Conservation (phyloP, 2,329 filamentous ascomycete species). For the Penicillium sp. region DNA sequence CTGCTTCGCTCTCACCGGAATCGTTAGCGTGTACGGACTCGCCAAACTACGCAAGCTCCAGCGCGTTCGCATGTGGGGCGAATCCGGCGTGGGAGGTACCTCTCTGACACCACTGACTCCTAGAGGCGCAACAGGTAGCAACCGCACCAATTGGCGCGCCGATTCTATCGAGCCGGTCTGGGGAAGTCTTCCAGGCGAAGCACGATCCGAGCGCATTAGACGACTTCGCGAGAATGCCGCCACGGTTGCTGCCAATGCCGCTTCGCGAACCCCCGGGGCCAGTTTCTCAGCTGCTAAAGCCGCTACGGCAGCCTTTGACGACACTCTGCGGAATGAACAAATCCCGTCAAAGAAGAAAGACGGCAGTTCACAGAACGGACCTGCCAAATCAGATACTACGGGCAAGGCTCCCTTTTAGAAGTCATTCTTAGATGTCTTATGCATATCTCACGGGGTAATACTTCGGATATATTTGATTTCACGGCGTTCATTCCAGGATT, state of each 20-base stretch:
- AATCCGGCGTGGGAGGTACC: constrained; percentile 44
- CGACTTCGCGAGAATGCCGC: constrained; percentile 35
- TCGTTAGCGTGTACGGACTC: constrained; percentile 82
- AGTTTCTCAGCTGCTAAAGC: neutral
- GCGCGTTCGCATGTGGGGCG: constrained; percentile 81
- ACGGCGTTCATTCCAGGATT: constrained; percentile 10
- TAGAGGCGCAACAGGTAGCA: constrained; percentile 22
- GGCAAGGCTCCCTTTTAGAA: neutral
- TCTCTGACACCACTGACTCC: constrained; percentile 29
- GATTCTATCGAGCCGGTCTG: constrained; percentile 45
- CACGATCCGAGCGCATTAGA: constrained; percentile 36
- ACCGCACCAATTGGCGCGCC: constrained; percentile 42
- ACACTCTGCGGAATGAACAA: constrained; percentile 5
- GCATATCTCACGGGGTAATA: neutral
- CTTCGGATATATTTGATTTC: neutral
- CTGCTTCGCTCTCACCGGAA: constrained; percentile 68
- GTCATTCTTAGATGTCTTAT: neutral
- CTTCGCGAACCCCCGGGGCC: constrained; percentile 12
- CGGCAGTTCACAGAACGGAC: neutral
- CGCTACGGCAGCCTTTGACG: constrained; percentile 10
- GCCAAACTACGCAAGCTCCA: constrained; percentile 81
- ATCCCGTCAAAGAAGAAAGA: constrained; percentile 4
- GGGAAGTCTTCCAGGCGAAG: constrained; percentile 40
- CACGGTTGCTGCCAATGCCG: constrained; percentile 21
- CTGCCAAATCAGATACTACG: neutral